A percentile compares a stretch with the other conserved stretches of the same genome.
These are phyloP conservation scores for Penicillium coffeae DNA, from an alignment of 495 filamentous ascomycete genomes.

Conservation along the genomic window DNA sequence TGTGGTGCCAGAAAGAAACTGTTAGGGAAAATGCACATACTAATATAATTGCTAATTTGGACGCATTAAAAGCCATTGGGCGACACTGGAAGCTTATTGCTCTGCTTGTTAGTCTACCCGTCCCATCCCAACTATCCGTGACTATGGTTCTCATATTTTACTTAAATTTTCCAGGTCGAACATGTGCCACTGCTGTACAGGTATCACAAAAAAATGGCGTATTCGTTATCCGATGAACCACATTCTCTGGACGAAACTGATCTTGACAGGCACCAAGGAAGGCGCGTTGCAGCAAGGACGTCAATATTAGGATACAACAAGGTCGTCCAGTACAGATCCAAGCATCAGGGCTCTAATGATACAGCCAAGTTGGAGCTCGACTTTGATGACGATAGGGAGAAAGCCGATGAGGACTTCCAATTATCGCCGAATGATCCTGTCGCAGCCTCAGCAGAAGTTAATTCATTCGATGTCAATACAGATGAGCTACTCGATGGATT, in stretches of 20 bases:
- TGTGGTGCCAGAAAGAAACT: neutral
- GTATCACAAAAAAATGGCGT: neutral
- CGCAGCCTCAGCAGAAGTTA: neutral
- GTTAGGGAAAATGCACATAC: neutral
- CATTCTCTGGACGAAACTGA: neutral
- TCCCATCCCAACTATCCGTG: too few species aligned
- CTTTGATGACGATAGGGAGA: neutral
- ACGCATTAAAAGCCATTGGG: neutral
- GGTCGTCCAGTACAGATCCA: neutral
- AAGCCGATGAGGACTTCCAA: neutral
- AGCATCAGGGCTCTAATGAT: neutral
- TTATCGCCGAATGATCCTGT: neutral
- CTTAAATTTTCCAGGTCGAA: too few species aligned
- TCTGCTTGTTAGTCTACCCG: neutral
- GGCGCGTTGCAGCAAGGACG: neutral
- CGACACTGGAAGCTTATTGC: neutral
- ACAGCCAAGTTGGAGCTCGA: neutral
- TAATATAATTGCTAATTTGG: neutral
- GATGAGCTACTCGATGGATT: neutral
- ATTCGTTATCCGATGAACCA: neutral
- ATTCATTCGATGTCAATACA: neutral
- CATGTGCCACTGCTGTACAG: neutral
- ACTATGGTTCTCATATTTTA: too few species aligned
- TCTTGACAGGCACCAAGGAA: neutral
- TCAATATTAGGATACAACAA: neutral